Base-by-base conservation (phyloP, 2,329 filamentous ascomycete species). In the Colletotrichum echinochloae region DNA sequence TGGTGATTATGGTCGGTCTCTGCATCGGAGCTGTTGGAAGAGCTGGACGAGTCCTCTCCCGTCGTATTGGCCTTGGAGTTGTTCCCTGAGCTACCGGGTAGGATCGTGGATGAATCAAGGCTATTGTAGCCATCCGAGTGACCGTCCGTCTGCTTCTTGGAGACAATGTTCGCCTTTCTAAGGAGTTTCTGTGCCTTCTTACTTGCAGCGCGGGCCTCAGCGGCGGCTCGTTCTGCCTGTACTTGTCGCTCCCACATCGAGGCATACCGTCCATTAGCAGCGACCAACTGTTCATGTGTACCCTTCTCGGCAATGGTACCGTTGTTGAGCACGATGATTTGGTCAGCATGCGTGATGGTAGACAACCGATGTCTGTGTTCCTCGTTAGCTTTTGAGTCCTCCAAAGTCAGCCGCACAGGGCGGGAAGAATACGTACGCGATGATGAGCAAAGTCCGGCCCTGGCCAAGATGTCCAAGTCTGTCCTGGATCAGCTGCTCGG, bases 191-290 rank as follows among this genome's bases (percentile, higher is more conserved):
- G 80, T 18, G 82, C 82, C 65, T 82, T 83, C 57, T 75, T 75
- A 33, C 78, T 83, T 8, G 83, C 83, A 59, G 80, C 77, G 39
- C 82, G 81, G 41, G 89, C 89, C 76, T 90, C 86, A 66, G 88
- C 86, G 3, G 88, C 89, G 7, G 92, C 92, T 73, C 87, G 87
- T 78, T 95, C 92, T 2, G 93, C 92, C 71, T 91, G 88, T 73
- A 93, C 94, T 80, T 97, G 94, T 81, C 95, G 95, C 73, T 91
- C 90, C 94, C 94, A 97, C 90, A 97, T 95, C 71, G 90, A 91
- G 14, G 89, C 88, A 77, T 97, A 97, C 71, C 90, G 89, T 16
- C 93, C 94, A 37, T 89, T 89, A 57, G 88, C 83, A 2, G 85
- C 85, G 6, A 97, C 84, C 4, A 97, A 86, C 75, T 95, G 90